Evolutionary conservation across 352 stramenopile species (phyloP), one percentile per base, ranked within the genome.

Genomic region (Globisporangium radiosum): DNA sequence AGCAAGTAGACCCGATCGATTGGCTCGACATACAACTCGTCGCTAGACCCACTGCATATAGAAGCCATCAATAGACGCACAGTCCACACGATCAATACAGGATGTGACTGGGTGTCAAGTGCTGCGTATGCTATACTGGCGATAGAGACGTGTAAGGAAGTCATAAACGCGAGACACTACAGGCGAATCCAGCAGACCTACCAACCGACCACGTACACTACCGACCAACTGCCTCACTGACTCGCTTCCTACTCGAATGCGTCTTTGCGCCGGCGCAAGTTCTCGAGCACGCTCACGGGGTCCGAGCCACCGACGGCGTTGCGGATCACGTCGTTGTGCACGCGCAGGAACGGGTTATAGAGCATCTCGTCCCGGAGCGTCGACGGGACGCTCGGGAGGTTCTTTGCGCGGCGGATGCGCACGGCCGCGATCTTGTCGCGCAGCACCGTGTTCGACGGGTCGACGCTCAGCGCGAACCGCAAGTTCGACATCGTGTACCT

Each of bases 401-500:
- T 82, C 72, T 94, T 94, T 7, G 79, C 71, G 38, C 85, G 75
- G 9, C 77, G 74, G 54, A 91, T 85, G 62, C 81, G 87, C 56
- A 93, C 82, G 14, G 81, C 64, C 39, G 86, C 81, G 50, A 96
- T 87, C 70, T 97, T 97, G 53, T 95, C 81, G 9, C 72, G 76
- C 63, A 97, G 65, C 19, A 78, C 79, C 3, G 71, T 71, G 76
- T 98, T 98, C 13, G 87, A 89, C 25, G 94, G 93, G 64, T 98
- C 94, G 8, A 98, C 85, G 59, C 79, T 97, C 47, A 97, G 65
- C 4, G 95, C 95, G 59, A 97, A 98, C 37, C 85, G 87, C 19
- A 96, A 73, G 73, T 98, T 98, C 47, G 80, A 80, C 76, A 93
- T 76, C 1, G 94, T 98, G 64, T 98, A 98, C 37, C 72, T 79